Evolutionary conservation across 1,139 yeast species (phyloP), one percentile per base, ranked within the genome.

Genomic region (Eremothecium cymbalariae): DNA sequence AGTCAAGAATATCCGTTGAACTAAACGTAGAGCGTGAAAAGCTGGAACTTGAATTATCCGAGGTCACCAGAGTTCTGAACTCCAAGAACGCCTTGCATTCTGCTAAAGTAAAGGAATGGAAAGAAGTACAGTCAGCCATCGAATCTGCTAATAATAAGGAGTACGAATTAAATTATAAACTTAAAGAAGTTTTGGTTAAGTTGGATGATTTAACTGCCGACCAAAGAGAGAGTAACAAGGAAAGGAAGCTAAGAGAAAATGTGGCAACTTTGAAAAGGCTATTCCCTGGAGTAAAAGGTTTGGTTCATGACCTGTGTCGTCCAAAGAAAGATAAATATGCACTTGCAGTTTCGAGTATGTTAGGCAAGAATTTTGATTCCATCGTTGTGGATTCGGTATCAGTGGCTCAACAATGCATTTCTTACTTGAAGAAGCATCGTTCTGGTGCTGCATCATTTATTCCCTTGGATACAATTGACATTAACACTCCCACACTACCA

Each of bases 371-470:
- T 49, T 72, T 77, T 46, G 94, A 90, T 55, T 72, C 96, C 0
- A 72, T 90, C 8, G 71, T 90, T 20, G 98, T 90, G 4, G 95
- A 85, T 47, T 73, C 74, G 16, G 62, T 80, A 2, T 59, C 76
- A 8, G 73, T 80, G 13, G 98, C 96, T 1, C 75, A 79, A 39
- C 79, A 77, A 43, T 88, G 98, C 60, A 80, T 90, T 48, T 74
- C 76, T 12, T 79, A 80, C 38, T 64, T 90, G 56, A 84, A 86
- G 48, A 94, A 84, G 45, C 90, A 93, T 53, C 70, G 95, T 44
- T 65, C 81, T 8, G 96, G 97, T 31, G 70, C 74, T 9, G 88
- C 90, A 1, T 77, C 94, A 1, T 88, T 90, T 48, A 81, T 90
- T 42, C 98, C 98, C 0, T 63, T 90, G 36, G 94, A 86, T 50